These are phyloP conservation scores for Kwoniella heveanensis DNA, from an alignment of 768 basidiomycete genomes.

Conservation along the genomic window DNA sequence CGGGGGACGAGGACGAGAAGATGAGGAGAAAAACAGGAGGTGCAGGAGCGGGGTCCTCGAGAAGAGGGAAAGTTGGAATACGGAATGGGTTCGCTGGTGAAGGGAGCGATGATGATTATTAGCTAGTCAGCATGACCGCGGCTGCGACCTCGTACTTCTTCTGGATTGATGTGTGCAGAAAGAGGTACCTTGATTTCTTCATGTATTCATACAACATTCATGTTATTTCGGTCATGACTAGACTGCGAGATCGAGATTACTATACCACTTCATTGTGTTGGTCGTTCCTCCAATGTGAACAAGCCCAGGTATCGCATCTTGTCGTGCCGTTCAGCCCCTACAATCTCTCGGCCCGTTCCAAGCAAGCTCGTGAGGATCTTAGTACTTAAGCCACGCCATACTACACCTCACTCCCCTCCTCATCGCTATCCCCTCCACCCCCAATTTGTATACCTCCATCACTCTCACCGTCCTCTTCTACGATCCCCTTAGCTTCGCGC, in stretches of 20 bases:
- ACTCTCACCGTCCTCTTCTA: slow-evolving; percentile 39
- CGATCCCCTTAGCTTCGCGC: slow-evolving; percentile 59
- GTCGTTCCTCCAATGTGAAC: too few relatives aligned
- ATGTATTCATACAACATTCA: slow-evolving; percentile 4
- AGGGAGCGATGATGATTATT: slow-evolving; percentile 37
- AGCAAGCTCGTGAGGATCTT: too few relatives aligned
- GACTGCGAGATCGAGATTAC: too few relatives aligned
- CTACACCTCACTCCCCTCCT: slow-evolving; percentile 31
- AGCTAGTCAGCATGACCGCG: neutral
- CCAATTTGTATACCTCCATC: slow-evolving; percentile 51
- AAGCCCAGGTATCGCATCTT: too few relatives aligned
- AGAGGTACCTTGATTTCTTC: too few relatives aligned
- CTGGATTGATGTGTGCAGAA: too few relatives aligned
- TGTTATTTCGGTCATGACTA: neutral
- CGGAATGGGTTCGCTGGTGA: slow-evolving; percentile 38
- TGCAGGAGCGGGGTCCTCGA: slow-evolving; percentile 17
- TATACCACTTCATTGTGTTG: too few relatives aligned
- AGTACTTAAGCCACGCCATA: neutral
- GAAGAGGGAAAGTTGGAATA: slow-evolving; percentile 44
- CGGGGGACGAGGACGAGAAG: slow-evolving; percentile 36
- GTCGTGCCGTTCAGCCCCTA: too few relatives aligned
- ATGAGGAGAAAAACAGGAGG: slow-evolving; percentile 15
- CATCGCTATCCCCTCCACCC: slow-evolving; percentile 37
- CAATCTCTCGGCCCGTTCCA: too few relatives aligned
- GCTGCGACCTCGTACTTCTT: too few relatives aligned